These are phyloP conservation scores for Durio zibethinus DNA, from an alignment of 345 rosid genomes.

Conservation along the genomic window DNA sequence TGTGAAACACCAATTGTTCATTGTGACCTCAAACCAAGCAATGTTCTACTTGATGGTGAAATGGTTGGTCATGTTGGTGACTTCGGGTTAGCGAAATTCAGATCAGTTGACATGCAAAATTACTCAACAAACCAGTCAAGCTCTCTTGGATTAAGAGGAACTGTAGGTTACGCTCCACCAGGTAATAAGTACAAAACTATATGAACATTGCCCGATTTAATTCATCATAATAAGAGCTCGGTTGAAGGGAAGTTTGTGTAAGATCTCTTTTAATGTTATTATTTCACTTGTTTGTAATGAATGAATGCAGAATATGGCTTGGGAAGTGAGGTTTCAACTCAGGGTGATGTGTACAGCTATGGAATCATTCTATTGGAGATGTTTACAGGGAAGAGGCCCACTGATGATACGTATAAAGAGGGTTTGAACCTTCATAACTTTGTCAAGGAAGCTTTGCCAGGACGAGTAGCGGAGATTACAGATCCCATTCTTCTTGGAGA, in stretches of 20 bases:
- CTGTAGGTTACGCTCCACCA: conserved; percentile 4
- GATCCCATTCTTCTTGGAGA: conserved; percentile 10
- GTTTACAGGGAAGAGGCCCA: conserved; percentile 24
- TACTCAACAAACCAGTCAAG: conserved; percentile 2
- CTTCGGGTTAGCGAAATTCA: neutral
- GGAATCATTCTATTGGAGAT: conserved; percentile 27
- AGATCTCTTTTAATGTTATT: too few species aligned
- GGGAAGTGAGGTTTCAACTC: conserved; percentile 15
- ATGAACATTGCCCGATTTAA: too few species aligned
- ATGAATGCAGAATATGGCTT: conserved; percentile 23
- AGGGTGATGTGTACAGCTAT: conserved; percentile 26
- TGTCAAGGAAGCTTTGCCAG: conserved; percentile 10
- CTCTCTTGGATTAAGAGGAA: neutral
- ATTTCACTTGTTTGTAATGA: neutral
- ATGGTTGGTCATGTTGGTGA: too few species aligned
- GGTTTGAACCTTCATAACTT: conserved; percentile 13
- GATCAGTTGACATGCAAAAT: conserved; percentile 2
- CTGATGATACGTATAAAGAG: conserved; percentile 13
- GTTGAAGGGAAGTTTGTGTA: too few species aligned
- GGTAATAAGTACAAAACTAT: neutral
- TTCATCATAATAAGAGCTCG: too few species aligned
- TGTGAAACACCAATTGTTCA: too few species aligned
- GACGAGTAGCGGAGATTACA: neutral
- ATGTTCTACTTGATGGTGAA: too few species aligned
- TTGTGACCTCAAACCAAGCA: too few species aligned